Percentiles rank a stretch among this genome's conserved stretches.
Conservation (phyloP, 73 alveolate species). For the Effrenium voratum region DNA sequence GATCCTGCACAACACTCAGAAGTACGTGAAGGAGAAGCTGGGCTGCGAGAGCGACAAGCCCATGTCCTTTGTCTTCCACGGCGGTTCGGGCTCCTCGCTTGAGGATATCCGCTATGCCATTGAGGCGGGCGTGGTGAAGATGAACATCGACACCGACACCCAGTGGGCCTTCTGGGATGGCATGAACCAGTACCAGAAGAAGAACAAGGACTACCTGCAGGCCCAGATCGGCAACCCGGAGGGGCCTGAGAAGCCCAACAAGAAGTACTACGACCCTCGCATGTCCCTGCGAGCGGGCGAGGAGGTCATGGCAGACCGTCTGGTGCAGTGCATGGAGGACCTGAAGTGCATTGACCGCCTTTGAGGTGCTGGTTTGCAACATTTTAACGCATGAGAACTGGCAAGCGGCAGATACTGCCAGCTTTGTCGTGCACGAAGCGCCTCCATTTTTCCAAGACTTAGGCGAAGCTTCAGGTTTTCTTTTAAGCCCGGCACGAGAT, state of each 20-base stretch:
- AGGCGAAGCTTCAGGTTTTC: background rate
- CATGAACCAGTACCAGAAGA: slow-evolving; percentile 34
- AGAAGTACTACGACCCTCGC: slow-evolving; percentile 89
- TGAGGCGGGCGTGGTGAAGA: slow-evolving; percentile 53
- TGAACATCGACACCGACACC: slow-evolving; percentile 45
- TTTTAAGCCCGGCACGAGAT: too few relatives aligned
- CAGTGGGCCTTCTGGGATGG: slow-evolving; percentile 89
- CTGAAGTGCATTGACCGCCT: slow-evolving; percentile 76
- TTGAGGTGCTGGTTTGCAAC: background rate
- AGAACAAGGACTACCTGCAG: slow-evolving; percentile 69
- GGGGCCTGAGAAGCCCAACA: slow-evolving; percentile 73
- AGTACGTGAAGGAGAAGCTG: slow-evolving; percentile 45
- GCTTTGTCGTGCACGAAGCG: too few relatives aligned
- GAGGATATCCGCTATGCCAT: slow-evolving; percentile 72
- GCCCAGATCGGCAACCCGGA: slow-evolving; percentile 79
- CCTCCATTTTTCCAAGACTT: too few relatives aligned
- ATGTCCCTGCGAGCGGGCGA: slow-evolving; percentile 68
- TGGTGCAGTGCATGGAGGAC: slow-evolving; percentile 83
- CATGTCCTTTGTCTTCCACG: slow-evolving; percentile 37
- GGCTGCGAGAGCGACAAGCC: slow-evolving; percentile 47
- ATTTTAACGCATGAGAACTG: too few relatives aligned
- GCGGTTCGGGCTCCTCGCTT: slow-evolving; percentile 56
- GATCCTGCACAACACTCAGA: slow-evolving; percentile 31
- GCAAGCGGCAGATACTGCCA: too few relatives aligned
- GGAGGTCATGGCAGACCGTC: slow-evolving; percentile 49